Base-by-base conservation (phyloP, 139 green algal species). In the Pleodorina starrii region DNA sequence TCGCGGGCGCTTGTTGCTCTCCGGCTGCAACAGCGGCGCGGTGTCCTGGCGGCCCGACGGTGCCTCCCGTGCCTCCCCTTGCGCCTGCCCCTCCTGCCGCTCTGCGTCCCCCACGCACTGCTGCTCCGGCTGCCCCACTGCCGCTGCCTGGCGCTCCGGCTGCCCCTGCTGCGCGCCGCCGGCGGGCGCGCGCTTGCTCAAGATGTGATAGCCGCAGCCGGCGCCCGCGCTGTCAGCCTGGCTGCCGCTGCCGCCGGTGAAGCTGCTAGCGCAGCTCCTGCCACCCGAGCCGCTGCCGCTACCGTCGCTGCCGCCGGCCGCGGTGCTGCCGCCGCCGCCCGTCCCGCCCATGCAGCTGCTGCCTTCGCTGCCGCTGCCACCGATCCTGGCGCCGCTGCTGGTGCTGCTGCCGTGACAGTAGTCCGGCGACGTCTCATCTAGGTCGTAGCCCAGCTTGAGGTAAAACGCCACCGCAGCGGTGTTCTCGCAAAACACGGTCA, bases 341-440 rank as follows among this genome's bases (percentile, higher is more conserved):
- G 54, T 25, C 25, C 54, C 54, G 9, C 54, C 29, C 25, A 9
- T 54, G 35, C n/a, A 43, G n/a, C 42, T 2, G 42, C 27, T 44
- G 16, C 44, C 74, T 63, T 25, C 44, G n/a, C 74, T 66, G 74
- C 74, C 43, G 44, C 74, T 44, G 46, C 43, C 43, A 57, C 42
- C 42, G 42, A 1, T 21, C 23, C 72, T 40, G 42, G 25, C 40
- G 40, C 9, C 27, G 36, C 14, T 29, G 69, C 35, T 46, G 36
- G 12, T 44, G 11, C 17, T 44, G 32, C 68, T 6, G 32, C 1
- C 35, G 25, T 51, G 29, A 43, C 25, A 43, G 68, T 81, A 71
- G 38, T 88, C 83, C 16, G 84, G 84, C 11, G 84, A 89, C 44
- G 84, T 83, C 71, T 89, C 84, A 23, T 89, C 84, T 35, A 89